phyloP scores from a whole-genome alignment of 2,329 filamentous ascomycete genomes.

The Cladosporium sp. region DNA sequence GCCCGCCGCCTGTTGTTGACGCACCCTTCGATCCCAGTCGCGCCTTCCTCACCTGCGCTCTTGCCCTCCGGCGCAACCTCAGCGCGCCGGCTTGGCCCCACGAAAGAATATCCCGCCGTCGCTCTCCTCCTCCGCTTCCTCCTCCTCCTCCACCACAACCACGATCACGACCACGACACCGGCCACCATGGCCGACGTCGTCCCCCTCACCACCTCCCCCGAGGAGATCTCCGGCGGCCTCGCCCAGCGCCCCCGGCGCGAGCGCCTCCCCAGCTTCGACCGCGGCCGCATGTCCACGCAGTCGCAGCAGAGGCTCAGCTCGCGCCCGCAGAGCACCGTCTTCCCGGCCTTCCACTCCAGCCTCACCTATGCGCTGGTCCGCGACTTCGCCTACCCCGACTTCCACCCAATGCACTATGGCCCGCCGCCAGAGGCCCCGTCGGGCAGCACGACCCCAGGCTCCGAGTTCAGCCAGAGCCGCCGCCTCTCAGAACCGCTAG shows the following conservation, averaged over 20 bases:
- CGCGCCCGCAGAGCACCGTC: conserved; percentile 57
- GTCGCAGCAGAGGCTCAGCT: conserved; percentile 1
- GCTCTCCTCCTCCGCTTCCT: too few species aligned
- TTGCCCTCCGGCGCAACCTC: too few species aligned
- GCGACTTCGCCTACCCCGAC: conserved; percentile 88
- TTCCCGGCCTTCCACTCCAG: conserved; percentile 82
- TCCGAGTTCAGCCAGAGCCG: conserved; percentile 70
- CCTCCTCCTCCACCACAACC: neutral
- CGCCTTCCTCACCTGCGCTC: too few species aligned
- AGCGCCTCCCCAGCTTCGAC: conserved; percentile 6
- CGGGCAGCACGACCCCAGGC: conserved; percentile 75
- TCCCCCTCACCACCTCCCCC: conserved; percentile 7
- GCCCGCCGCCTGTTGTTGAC: too few species aligned
- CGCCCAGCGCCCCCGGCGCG: neutral
- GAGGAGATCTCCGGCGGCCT: neutral
- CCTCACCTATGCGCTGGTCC: conserved; percentile 79
- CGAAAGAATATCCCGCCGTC: too few species aligned
- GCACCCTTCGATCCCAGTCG: too few species aligned
- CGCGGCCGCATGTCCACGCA: conserved; percentile 6
- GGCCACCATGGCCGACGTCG: neutral
- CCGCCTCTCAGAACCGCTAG: conserved; percentile 62
- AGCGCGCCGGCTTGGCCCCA: too few species aligned
- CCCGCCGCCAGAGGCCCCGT: conserved; percentile 72
- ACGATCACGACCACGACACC: neutral
- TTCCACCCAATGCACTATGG: conserved; percentile 89